phyloP scores from a whole-genome alignment of 805 yeast genomes.

The Sungouiella blattae region DNA sequence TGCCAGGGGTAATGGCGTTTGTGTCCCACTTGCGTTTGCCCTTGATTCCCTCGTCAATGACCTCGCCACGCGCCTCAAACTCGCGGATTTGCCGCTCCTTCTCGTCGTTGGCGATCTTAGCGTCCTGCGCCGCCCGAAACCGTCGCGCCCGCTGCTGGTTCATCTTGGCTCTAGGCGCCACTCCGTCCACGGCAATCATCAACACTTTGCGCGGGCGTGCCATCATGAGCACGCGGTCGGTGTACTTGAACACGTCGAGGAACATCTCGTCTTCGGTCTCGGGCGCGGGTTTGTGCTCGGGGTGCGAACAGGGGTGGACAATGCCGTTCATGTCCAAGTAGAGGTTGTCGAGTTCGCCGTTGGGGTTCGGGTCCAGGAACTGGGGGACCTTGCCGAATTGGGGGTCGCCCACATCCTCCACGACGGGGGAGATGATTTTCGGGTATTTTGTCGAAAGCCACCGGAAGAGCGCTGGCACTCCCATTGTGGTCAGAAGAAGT shows the following conservation, averaged over 20 bases:
- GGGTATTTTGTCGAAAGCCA: constrained; percentile 95
- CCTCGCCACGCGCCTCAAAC: constrained; percentile 62
- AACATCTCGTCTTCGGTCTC: constrained; percentile 97
- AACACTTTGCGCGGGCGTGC: constrained; percentile 92
- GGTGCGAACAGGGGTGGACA: constrained; percentile 98
- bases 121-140: constrained; percentile 88
- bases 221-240: constrained; percentile 87
- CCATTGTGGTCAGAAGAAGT: constrained; percentile 44
- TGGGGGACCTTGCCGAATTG: constrained; percentile 23
- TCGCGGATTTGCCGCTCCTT: constrained; percentile 58
- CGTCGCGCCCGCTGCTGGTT: constrained; percentile 94
- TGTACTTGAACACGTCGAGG: constrained; percentile 85
- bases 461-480: constrained; percentile 97
- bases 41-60: constrained; percentile 71
- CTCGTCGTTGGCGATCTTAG: constrained; percentile 71
- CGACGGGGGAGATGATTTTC: constrained; percentile 85
- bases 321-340: constrained; percentile 98
- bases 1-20: constrained; percentile 97
- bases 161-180: constrained; percentile 98
- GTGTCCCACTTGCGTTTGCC: constrained; percentile 87
- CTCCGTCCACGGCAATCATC: constrained; percentile 97
- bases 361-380: constrained; percentile 78
- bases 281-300: constrained; percentile 94
- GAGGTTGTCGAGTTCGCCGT: constrained; percentile 91
- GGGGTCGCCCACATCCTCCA: constrained; percentile 66